Evolutionary conservation across 2,329 filamentous ascomycete species (phyloP).

Genomic region (Colletotrichum orchidophilum): DNA sequence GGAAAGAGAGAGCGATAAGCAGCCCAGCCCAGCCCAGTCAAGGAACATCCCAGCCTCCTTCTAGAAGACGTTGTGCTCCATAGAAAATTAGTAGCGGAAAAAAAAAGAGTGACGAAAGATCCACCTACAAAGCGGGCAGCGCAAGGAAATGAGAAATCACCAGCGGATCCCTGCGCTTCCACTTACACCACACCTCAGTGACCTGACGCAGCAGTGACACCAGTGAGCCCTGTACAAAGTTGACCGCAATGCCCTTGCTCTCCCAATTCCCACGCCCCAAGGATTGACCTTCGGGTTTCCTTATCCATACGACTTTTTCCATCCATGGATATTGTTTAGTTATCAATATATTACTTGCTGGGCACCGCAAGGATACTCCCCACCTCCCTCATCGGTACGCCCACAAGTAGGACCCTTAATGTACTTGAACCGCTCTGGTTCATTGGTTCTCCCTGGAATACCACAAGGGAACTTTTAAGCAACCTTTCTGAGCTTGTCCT

Average conservation of each 20-base stretch:
- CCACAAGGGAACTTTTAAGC: not conserved
- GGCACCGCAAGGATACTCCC: not conserved
- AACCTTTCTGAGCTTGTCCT: not conserved
- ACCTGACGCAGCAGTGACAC: too few relatives aligned
- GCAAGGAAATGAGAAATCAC: not conserved
- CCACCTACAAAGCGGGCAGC: not conserved
- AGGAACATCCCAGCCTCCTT: slow-evolving; percentile 1
- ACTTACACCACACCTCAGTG: too few relatives aligned
- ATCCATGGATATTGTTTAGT: not conserved
- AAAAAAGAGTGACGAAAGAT: not conserved
- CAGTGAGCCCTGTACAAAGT: not conserved
- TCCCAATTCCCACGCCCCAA: not conserved
- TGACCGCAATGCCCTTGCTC: not conserved
- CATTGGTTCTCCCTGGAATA: not conserved
- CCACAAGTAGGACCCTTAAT: not conserved
- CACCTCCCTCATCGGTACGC: not conserved
- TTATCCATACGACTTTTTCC: not conserved
- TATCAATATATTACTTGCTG: not conserved
- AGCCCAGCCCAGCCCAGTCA: not conserved
- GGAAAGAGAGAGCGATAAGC: not conserved
- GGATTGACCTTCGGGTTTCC: not conserved
- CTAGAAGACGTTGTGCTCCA: slow-evolving; percentile 2
- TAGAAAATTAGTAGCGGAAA: not conserved
- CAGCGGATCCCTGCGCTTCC: not conserved
- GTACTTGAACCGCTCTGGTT: not conserved